Evolutionary conservation across 2,329 filamentous ascomycete genomes (phyloP), one percentile per base, ranked within the genome.

Genomic region (Pseudogymnoascus verrucosus): DNA sequence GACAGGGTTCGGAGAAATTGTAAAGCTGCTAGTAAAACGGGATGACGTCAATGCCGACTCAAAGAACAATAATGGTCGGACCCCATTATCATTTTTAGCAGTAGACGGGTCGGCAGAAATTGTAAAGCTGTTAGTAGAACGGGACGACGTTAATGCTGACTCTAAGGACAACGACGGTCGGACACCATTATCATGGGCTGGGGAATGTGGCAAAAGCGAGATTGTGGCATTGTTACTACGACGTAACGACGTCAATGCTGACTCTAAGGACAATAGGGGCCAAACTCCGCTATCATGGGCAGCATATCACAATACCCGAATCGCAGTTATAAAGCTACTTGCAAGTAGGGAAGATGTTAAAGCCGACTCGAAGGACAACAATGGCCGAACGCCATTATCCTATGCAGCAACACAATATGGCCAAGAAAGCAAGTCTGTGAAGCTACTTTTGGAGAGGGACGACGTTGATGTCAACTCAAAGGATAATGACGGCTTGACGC

Each of bases 151-250:
- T 11, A 28, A 62, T 19, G 16, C 21, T 12, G 39, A 62, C n/a
- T 44, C 21, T 4, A 62, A 42, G 10, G 19, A 28, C n/a, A 8
- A 23, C 1, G 3, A 34, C 1, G 19, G 34, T 4, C n/a, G 34
- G 34, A 63, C 62, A 7, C 62, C 62, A 4, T 34, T 63, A 5
- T 63, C 31, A 12, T 23, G 47, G 47, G 14, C 61, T 4, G 61
- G 6, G 4, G n/a, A 1, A 11, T 2, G 7, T 21, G 26, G 12
- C 23, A 31, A 1, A 5, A 11, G 8, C 21, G 14, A 14, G 3
- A 3, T 16, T 16, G 59, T 61, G 14, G 7, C 23, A 37, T 37
- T 62, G 10, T 21, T 62, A 8, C 12, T 47, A 11, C n/a, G 26
- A 12, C 39, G 31, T 5, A 21, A 36, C 16, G 31, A 26, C 12